Base-by-base conservation (phyloP, 2,329 filamentous ascomycete genomes). In the Colletotrichum graminicola region DNA sequence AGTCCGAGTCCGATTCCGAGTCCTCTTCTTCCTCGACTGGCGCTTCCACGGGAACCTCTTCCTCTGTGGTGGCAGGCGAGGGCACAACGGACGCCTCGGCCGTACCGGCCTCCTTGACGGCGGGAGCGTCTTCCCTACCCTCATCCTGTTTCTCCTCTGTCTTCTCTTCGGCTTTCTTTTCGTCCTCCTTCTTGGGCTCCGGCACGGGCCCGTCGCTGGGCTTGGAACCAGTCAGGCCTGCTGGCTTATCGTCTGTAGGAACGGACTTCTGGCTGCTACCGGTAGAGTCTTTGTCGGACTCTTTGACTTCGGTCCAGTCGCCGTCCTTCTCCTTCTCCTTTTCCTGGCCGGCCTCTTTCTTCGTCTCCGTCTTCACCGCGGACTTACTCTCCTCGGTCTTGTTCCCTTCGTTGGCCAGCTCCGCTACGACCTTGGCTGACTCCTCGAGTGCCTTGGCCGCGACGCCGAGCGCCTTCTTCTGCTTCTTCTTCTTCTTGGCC, bases 401-500 rank as follows among this genome's bases (percentile, higher is more conserved):
- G 6, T 67, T 67, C 26, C 51, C 70, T n/a, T 74, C 59, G 23
- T 66, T 71, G n/a, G 67, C 63, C 14, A 62, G 36, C 3, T 73
- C 71, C 3, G 63, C 61, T 21, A 74, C 54, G 7, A 75, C 72
- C 43, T 75, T 76, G 32, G 74, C 74, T 0, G 71, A 75, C 43
- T 74, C 72, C n/a, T 75, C 66, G 3, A 74, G 61, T 26, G 73
- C 67, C 61, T 73, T 69, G 39, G 56, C 68, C 7, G 62, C 75
- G 16, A 62, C 23, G 5, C 18, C 45, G 29, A 73, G 29, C 5
- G 73, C 71, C 60, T 63, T 71, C 32, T 51, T 62, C 61, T 66
- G 59, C 71, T 55, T 73, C 47, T 62, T 54, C 72, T 77, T 77
- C 62, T 75, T 77, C 55, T 76, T 75, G 21, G 67, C 75, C 70